Conservation (phyloP, 805 yeast genomes). For the Komagataella kurtzmanii region DNA sequence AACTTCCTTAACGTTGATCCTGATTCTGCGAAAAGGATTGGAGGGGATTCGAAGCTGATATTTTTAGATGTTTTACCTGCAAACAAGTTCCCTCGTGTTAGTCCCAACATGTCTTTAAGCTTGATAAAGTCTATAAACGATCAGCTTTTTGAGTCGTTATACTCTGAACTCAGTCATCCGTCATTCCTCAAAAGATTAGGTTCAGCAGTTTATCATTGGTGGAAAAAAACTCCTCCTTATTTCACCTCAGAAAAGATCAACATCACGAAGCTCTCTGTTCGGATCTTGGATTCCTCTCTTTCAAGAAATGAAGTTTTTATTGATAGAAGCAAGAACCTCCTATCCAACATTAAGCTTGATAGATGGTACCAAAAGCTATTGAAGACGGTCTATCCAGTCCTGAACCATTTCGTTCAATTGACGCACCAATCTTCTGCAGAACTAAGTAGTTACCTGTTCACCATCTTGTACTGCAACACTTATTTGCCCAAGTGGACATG, state of each 20-base stretch:
- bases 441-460: neutral
- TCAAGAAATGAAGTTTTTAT: neutral
- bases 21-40: conserved; percentile 3
- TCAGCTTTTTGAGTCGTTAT: neutral
- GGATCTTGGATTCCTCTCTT: neutral
- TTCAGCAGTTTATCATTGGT: neutral
- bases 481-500: neutral
- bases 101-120: neutral
- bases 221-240: neutral
- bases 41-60: conserved; percentile 16
- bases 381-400: neutral
- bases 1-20: neutral
- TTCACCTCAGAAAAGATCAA: neutral
- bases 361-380: neutral
- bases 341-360: neutral
- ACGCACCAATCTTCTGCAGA: neutral
- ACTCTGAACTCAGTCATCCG: neutral
- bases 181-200: conserved; percentile 1
- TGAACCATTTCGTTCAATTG: neutral
- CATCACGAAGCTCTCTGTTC: neutral
- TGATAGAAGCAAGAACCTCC: neutral
- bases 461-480: neutral
- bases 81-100: neutral
- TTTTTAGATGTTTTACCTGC: conserved; percentile 16
- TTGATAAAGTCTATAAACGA: neutral